Evolutionary conservation across 495 filamentous ascomycete genomes (phyloP), one percentile per base, ranked within the genome.

Genomic region (Hapsidospora chrysogenum): DNA sequence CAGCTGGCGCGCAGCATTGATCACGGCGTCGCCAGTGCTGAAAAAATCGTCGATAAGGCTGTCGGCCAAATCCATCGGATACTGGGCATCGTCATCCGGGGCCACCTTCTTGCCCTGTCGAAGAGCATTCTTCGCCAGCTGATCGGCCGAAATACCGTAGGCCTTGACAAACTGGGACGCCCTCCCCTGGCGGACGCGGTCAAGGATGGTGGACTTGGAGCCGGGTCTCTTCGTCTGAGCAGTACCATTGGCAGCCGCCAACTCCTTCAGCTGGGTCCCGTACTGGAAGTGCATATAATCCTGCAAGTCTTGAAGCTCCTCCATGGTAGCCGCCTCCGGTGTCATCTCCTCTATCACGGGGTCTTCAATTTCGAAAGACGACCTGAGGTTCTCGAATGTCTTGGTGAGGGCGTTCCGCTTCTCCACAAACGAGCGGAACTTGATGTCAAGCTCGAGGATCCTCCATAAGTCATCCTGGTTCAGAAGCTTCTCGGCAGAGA

Each of bases 241-340:
- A 39, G 45, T 47, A 29, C 74, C 74, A 38, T 79, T 79, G 33
- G 68, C 56, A 10, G 66, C 59, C 6, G 72, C 61, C 30, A 82
- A 45, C 42, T 95, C 85, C 45, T 82, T 83, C 23, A 96, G 58
- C 45, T 85, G 68, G 4, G 77, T 61, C 14, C 82, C 73, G 46
- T 96, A 94, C 43, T 86, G 83, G 58, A 96, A 97, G 54, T 96
- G 82, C 36, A 97, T 63, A 47, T 95, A 96, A 42, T 97, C 89
- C 46, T 95, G 86, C 11, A 97, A 55, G 54, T 97, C 89, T 49
- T 97, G 92, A 10, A 97, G 62, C 48, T 95, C 87, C 43, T 97
- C 89, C 63, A 89, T 84, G 0, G 75, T 83, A 4, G 68, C 66
- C 2, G 85, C 86, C 22, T 70, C 56, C 3, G 64, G 64, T 23